Evolutionary conservation across 2,329 filamentous ascomycete genomes (phyloP), one percentile per base, ranked within the genome.

Genomic region (Apiospora koreana): DNA sequence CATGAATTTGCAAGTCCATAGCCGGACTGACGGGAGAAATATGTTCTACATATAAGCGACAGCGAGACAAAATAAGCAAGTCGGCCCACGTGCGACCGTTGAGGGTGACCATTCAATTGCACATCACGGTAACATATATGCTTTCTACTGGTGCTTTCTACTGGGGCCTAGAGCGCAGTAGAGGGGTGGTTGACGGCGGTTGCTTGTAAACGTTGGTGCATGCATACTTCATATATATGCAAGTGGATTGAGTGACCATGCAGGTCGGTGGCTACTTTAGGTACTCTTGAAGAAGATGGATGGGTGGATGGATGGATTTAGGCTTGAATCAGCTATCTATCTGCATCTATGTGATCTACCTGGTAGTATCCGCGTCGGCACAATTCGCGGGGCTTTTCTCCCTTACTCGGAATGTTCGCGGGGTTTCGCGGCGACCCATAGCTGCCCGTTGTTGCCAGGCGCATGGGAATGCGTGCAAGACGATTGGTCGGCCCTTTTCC

Each of bases 391-490:
- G 54, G 31, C 18, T 23, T 21, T 14, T 31, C 16, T 31, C 25
- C 10, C 25, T 50, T 5, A 2, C 43, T 46, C 43, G 31, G 64
- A 66, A 66, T 46, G 65, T 67, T 46, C 42, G 65, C 31, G 65
- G 65, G 65, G 42, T n/a, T 62, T 62, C 65, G 23, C 35, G 41
- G 65, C 65, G 65, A 67, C 42, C 65, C 41, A 43, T 31, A 31
- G 45, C 18, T 35, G 65, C 12, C 65, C 65, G 14, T 46, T 31
- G 41, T 12, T 46, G 42, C 25, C 18, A 46, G 42, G 38, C 41
- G 65, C 65, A 65, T 65, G 64, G 25, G 65, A 16, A 67, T 46
- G 42, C 65, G 45, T 67, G 42, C 65, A 28, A 46, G 41, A 46
- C 45, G 23, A 46, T 67, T 67, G 65, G 65, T 35, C 25, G 28